phyloP scores from a whole-genome alignment of 805 yeast species.

The Wickerhamiella vanderwaltii region DNA sequence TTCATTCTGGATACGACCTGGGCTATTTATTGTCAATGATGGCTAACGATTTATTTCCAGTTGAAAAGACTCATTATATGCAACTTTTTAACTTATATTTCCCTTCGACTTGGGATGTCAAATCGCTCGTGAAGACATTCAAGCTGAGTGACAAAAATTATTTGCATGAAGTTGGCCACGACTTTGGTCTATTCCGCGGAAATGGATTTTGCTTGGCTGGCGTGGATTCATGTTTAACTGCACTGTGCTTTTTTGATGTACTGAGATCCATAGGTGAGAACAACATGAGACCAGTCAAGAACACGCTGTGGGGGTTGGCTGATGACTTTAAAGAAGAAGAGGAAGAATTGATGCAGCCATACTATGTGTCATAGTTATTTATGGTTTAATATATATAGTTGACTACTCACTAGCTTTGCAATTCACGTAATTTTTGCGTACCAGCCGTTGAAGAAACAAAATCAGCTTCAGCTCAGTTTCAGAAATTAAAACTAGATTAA shows the following conservation, averaged over 20 bases:
- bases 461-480: no score
- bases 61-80: constrained; percentile 63
- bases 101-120: constrained; percentile 76
- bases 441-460: no score
- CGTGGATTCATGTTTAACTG: constrained; percentile 33
- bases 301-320: constrained; percentile 31
- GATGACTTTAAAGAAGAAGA: constrained; percentile 20
- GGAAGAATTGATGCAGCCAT: background rate
- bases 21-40: constrained; percentile 76
- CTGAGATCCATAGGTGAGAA: constrained; percentile 27
- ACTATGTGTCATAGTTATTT: constrained; percentile 2
- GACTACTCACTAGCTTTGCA: no score
- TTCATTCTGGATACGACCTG: constrained; percentile 88
- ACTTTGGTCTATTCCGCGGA: constrained; percentile 29
- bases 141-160: constrained; percentile 28
- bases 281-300: constrained; percentile 23
- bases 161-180: constrained; percentile 32
- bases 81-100: constrained; percentile 59
- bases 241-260: constrained; percentile 34
- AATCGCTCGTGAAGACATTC: constrained; percentile 33
- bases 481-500: no score
- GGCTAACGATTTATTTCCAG: constrained; percentile 66
- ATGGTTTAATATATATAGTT: no score
- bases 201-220: constrained; percentile 34
- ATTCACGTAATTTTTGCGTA: no score